phyloP scores from a whole-genome alignment of 495 filamentous ascomycete species.

The Entonaema liquescens region DNA sequence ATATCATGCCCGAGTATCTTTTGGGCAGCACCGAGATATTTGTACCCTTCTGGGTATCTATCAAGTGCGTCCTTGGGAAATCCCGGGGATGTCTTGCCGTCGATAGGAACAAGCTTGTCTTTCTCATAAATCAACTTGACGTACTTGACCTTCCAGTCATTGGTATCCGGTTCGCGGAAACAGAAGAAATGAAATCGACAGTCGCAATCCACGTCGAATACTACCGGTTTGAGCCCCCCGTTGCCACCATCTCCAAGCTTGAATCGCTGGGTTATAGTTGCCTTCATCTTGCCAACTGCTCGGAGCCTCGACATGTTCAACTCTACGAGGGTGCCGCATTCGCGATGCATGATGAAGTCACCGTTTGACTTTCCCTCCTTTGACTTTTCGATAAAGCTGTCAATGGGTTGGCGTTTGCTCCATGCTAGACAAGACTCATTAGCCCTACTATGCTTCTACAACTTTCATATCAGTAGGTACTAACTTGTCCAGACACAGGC shows the following conservation, averaged over 20 bases:
- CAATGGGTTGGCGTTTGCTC: constrained; percentile 62
- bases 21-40: constrained; percentile 62
- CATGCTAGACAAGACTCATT: constrained; percentile 53
- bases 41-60: constrained; percentile 64
- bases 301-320: constrained; percentile 55
- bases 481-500: constrained; percentile 69
- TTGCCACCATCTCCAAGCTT: constrained; percentile 47
- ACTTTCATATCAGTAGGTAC: constrained; percentile 6
- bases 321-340: constrained; percentile 67
- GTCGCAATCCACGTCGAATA: constrained; percentile 69
- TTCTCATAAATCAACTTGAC: constrained; percentile 75
- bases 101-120: constrained; percentile 69
- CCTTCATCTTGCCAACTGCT: constrained; percentile 78
- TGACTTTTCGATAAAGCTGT: constrained; percentile 67
- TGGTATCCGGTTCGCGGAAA: constrained; percentile 50
- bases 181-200: constrained; percentile 72
- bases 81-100: constrained; percentile 59
- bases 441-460: not conserved
- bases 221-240: constrained; percentile 43
- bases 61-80: constrained; percentile 60
- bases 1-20: constrained; percentile 55
- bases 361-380: constrained; percentile 67
- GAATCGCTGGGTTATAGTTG: constrained; percentile 74
- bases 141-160: constrained; percentile 65
- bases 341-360: constrained; percentile 74